phyloP scores from a whole-genome alignment of 1,284 basidiomycete genomes.

The Ceratobasidium sp. region DNA sequence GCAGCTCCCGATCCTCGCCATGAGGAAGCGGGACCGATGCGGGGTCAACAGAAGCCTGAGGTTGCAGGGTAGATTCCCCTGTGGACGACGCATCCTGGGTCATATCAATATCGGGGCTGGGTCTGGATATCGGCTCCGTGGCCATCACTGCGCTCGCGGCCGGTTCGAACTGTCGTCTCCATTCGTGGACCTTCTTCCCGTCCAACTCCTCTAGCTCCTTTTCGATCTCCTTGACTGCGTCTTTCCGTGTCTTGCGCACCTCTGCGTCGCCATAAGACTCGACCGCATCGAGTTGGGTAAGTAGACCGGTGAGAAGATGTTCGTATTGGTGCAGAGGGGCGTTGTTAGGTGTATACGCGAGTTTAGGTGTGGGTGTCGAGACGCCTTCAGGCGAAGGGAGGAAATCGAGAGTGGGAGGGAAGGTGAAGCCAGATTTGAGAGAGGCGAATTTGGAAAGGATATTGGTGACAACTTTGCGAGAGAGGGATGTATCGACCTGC shows the following conservation, averaged over 20 bases:
- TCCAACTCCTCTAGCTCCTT: slow-evolving; percentile 68
- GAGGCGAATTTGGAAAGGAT: slow-evolving; percentile 40
- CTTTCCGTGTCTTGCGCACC: slow-evolving; percentile 69
- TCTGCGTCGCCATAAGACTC: slow-evolving; percentile 70
- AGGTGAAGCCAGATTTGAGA: slow-evolving; percentile 42
- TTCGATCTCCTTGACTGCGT: slow-evolving; percentile 73
- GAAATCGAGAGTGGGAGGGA: slow-evolving; percentile 48
- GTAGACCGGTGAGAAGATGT: slow-evolving; percentile 69
- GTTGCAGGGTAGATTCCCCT: neutral
- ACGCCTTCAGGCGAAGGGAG: neutral
- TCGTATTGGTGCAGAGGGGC: slow-evolving; percentile 70
- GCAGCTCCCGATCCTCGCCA: slow-evolving; percentile 8
- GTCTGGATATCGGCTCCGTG: neutral
- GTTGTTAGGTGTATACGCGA: slow-evolving; percentile 66
- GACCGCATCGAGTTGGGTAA: slow-evolving; percentile 74
- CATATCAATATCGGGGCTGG: neutral
- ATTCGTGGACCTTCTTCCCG: slow-evolving; percentile 57
- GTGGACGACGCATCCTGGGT: neutral
- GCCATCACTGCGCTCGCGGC: neutral
- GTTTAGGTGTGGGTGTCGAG: slow-evolving; percentile 52
- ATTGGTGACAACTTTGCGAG: slow-evolving; percentile 34
- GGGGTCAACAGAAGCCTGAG: slow-evolving; percentile 22
- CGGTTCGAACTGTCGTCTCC: slow-evolving; percentile 49
- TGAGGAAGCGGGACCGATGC: slow-evolving; percentile 28
- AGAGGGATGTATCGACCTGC: slow-evolving; percentile 2